Conservation (phyloP, 176 grass and related monocot genomes). For the Saccharum spontaneum region DNA sequence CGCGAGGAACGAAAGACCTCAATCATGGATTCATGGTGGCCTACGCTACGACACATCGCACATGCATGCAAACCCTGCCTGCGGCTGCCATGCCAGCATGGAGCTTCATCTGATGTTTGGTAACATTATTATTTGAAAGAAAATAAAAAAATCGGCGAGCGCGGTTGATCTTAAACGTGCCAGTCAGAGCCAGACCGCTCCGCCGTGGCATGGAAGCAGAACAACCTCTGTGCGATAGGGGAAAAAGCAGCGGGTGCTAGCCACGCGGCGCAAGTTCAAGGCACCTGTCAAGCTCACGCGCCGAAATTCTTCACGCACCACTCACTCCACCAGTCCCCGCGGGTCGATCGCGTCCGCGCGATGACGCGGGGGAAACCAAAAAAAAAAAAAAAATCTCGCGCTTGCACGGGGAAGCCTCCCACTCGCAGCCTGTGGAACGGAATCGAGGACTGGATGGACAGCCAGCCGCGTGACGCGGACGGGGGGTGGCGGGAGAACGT, state of each 20-base stretch:
- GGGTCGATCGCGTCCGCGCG: not conserved
- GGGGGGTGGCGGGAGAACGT: conserved; percentile 2
- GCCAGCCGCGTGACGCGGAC: conserved; percentile 24
- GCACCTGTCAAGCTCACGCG: conserved; percentile 15
- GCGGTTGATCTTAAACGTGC: not conserved
- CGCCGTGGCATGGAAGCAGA: not conserved
- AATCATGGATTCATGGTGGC: conserved; percentile 29
- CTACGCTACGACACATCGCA: not conserved
- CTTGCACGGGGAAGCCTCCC: not conserved
- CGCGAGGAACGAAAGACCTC: not conserved
- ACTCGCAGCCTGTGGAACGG: not conserved
- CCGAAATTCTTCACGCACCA: not conserved
- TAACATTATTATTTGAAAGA: not conserved
- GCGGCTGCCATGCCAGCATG: not conserved
- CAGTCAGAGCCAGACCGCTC: not conserved
- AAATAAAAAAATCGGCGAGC: not conserved
- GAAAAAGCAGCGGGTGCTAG: not conserved
- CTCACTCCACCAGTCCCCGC: not conserved
- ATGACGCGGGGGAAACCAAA: not conserved
- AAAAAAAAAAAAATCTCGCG: conserved; percentile 6
- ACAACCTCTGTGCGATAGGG: not conserved
- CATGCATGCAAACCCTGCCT: not conserved
- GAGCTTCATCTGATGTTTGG: not conserved
- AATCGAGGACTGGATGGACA: not conserved
- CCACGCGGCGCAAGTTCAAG: not conserved